A percentile compares a stretch with the other conserved stretches of the same genome.
phyloP scores from a whole-genome alignment of 2,329 filamentous ascomycete genomes.

The Acrocalymma vagum region DNA sequence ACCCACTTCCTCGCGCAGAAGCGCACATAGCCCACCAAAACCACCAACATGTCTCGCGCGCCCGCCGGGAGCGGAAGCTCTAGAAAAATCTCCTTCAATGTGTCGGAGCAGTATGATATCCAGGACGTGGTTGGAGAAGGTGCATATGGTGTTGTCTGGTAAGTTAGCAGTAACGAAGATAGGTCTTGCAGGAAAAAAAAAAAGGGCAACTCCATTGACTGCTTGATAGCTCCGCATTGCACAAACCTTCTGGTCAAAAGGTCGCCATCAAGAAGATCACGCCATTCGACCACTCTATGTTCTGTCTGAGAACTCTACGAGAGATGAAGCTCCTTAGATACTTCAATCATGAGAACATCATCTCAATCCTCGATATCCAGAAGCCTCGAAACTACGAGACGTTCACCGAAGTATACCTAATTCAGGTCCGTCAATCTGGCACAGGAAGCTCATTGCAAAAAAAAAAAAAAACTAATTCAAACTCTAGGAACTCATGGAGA shows the following conservation, averaged over 20 bases:
- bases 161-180: conserved; percentile 50
- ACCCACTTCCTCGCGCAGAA: conserved; percentile 21
- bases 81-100: conserved; percentile 99
- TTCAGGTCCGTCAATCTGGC: too few species aligned
- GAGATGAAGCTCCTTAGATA: conserved; percentile 99
- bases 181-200: neutral
- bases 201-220: too few species aligned
- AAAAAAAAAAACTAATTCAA: conserved; percentile 27
- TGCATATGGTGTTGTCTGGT: conserved; percentile 98
- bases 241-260: conserved; percentile 98
- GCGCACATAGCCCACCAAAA: conserved; percentile 26
- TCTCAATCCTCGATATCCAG: conserved; percentile 98
- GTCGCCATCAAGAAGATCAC: conserved; percentile 99
- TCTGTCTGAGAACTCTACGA: conserved; percentile 92
- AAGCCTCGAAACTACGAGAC: conserved; percentile 95
- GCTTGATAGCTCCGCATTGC: conserved; percentile 81
- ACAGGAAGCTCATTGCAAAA: neutral
- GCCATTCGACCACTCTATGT: conserved; percentile 99
- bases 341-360: conserved; percentile 99
- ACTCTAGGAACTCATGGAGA: conserved; percentile 95
- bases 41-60: conserved; percentile 45
- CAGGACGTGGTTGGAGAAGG: conserved; percentile 99
- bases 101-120: conserved; percentile 99
- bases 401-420: conserved; percentile 98
- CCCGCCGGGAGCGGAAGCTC: conserved; percentile 60